Percentiles rank a stretch among this genome's conserved stretches.
Evolutionary conservation across 495 filamentous ascomycete genomes (phyloP).

Genomic region (Daldinia childiae): DNA sequence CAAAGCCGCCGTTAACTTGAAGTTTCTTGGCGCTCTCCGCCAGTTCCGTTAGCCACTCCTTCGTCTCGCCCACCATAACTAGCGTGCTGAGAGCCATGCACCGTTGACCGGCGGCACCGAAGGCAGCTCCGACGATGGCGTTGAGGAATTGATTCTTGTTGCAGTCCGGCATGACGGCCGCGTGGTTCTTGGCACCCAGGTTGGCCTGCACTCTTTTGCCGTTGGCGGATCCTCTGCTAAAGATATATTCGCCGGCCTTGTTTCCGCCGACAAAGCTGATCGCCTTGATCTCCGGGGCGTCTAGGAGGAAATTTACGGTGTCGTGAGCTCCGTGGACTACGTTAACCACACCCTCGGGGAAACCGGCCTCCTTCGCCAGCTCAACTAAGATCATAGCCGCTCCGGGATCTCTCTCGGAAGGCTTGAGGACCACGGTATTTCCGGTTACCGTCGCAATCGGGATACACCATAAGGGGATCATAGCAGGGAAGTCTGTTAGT

Average conservation of each 20-base stretch:
- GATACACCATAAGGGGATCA: slow-evolving; percentile 99
- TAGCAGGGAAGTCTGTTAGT: slow-evolving; percentile 89
- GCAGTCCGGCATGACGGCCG: slow-evolving; percentile 91
- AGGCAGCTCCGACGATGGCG: slow-evolving; percentile 92
- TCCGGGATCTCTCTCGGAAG: slow-evolving; percentile 97
- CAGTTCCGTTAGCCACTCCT: slow-evolving; percentile 90
- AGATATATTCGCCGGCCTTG: slow-evolving; percentile 98
- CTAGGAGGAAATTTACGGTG: slow-evolving; percentile 97
- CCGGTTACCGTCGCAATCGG: slow-evolving; percentile 94
- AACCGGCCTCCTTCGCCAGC: slow-evolving; percentile 88
- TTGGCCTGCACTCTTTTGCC: slow-evolving; percentile 96
- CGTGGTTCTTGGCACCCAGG: slow-evolving; percentile 98
- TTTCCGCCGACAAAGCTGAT: slow-evolving; percentile 97
- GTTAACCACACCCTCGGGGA: slow-evolving; percentile 94
- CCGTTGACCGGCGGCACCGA: slow-evolving; percentile 94
- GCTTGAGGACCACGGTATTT: slow-evolving; percentile 95
- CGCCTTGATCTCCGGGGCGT: slow-evolving; percentile 97
- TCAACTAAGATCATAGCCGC: slow-evolving; percentile 98
- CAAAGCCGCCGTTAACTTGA: slow-evolving; percentile 92
- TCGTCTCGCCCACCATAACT: slow-evolving; percentile 94
- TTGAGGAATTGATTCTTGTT: slow-evolving; percentile 98
- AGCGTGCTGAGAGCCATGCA: slow-evolving; percentile 97
- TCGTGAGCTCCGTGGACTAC: slow-evolving; percentile 90
- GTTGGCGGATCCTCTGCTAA: slow-evolving; percentile 85
- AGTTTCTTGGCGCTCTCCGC: slow-evolving; percentile 92